A percentile compares a stretch with the other conserved stretches of the same genome.
phyloP scores from a whole-genome alignment of 2,329 filamentous ascomycete species.

The Penicillium brasilianum region DNA sequence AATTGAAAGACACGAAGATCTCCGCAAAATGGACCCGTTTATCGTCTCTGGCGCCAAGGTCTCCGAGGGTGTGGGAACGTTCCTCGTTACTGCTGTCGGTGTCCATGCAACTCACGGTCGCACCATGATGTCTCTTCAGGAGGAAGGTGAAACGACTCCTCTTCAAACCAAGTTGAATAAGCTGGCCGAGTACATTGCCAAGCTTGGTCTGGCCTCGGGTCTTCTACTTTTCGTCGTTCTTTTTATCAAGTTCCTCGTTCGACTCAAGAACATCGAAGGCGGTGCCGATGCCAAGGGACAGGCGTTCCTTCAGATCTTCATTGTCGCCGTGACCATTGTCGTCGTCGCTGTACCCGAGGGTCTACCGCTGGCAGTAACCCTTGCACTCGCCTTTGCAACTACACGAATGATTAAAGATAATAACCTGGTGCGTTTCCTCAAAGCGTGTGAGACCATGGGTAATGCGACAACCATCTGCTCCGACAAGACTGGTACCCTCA shows the following conservation, averaged over 20 bases:
- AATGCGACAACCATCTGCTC: slow-evolving; percentile 69
- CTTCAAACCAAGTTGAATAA: slow-evolving; percentile 78
- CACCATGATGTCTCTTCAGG: slow-evolving; percentile 77
- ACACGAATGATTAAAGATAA: slow-evolving; percentile 68
- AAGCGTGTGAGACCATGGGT: slow-evolving; percentile 68
- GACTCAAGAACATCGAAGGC: slow-evolving; percentile 58
- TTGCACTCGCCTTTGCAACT: slow-evolving; percentile 66
- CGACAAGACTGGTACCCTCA: slow-evolving; percentile 70
- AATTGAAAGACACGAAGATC: slow-evolving; percentile 63
- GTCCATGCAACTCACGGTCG: slow-evolving; percentile 76
- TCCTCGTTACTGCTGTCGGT: slow-evolving; percentile 75
- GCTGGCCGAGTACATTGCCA: slow-evolving; percentile 80
- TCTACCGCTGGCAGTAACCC: slow-evolving; percentile 64
- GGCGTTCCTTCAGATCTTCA: slow-evolving; percentile 63
- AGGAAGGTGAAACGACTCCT: slow-evolving; percentile 77
- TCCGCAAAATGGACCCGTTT: slow-evolving; percentile 75
- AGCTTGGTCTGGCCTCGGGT: slow-evolving; percentile 72
- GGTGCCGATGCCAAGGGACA: slow-evolving; percentile 59
- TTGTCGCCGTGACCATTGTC: slow-evolving; percentile 63
- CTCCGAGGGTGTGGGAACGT: slow-evolving; percentile 74
- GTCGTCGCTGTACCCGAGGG: slow-evolving; percentile 67
- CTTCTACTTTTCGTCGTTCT: slow-evolving; percentile 77
- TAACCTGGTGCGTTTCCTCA: slow-evolving; percentile 64
- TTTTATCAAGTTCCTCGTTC: slow-evolving; percentile 75
- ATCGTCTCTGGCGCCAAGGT: slow-evolving; percentile 81